Evolutionary conservation across 306 rosid genomes (phyloP).

Genomic region (Argentina anserina): DNA sequence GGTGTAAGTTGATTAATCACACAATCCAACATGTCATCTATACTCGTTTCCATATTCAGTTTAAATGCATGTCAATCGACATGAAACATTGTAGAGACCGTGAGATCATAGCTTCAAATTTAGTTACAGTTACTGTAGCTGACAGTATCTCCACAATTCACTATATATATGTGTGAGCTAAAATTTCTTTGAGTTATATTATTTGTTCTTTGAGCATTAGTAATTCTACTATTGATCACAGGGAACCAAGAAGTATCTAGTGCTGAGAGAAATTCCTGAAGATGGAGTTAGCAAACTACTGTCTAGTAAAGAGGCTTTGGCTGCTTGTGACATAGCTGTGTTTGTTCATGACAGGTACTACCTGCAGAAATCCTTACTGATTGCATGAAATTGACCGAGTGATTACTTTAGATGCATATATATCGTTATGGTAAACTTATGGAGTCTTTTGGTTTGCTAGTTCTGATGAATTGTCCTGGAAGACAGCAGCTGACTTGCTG

Average conservation of each 20-base stretch:
- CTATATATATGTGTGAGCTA: background rate
- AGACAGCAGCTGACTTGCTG: conserved; percentile 67
- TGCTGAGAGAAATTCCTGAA: conserved; percentile 85
- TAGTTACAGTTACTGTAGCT: background rate
- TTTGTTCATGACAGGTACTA: conserved; percentile 87
- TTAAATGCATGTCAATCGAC: background rate
- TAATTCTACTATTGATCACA: conserved; percentile 26
- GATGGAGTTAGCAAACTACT: conserved; percentile 61
- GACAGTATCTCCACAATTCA: background rate
- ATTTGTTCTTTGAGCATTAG: background rate
- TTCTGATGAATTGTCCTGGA: conserved; percentile 89
- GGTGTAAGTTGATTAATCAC: background rate
- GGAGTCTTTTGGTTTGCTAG: conserved; percentile 39
- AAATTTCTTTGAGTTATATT: background rate
- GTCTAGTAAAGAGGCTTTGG: conserved; percentile 80
- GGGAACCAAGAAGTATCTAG: conserved; percentile 72
- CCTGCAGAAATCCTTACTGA: background rate
- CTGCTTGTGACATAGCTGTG: conserved; percentile 85
- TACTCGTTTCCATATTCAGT: background rate
- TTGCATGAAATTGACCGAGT: background rate
- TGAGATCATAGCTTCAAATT: background rate
- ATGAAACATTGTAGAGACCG: background rate
- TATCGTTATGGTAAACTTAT: background rate
- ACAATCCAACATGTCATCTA: background rate
- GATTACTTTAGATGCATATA: background rate